These are phyloP conservation scores for Aspergillus ibericus DNA, from an alignment of 2,329 filamentous ascomycete genomes.

Conservation along the genomic window DNA sequence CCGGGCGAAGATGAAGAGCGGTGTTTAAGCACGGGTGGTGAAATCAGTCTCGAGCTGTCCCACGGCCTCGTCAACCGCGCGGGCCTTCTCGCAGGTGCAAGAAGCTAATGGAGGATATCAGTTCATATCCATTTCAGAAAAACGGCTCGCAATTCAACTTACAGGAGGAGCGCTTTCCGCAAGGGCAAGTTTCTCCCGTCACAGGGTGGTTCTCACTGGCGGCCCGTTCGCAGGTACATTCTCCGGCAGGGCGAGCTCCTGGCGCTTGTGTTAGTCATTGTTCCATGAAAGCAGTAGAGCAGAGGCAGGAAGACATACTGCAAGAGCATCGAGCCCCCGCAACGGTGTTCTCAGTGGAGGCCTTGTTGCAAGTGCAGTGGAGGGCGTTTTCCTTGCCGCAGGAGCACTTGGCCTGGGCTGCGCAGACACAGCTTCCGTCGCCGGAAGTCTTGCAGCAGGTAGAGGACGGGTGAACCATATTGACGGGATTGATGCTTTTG, in stretches of 20 bases:
- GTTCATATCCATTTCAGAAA: not conserved
- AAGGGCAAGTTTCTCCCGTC: slow-evolving; percentile 67
- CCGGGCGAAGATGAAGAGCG: not conserved
- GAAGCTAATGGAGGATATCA: slow-evolving; percentile 49
- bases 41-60: slow-evolving; percentile 75
- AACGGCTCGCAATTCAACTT: slow-evolving; percentile 36
- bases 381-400: slow-evolving; percentile 87
- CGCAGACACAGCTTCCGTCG: slow-evolving; percentile 57
- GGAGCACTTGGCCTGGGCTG: slow-evolving; percentile 68
- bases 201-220: slow-evolving; percentile 66
- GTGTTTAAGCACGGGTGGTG: slow-evolving; percentile 60
- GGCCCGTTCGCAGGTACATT: slow-evolving; percentile 78
- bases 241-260: slow-evolving; percentile 71
- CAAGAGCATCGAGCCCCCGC: slow-evolving; percentile 78
- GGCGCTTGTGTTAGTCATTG: slow-evolving; percentile 7
- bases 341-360: slow-evolving; percentile 71
- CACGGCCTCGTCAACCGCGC: slow-evolving; percentile 62
- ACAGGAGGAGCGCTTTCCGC: slow-evolving; percentile 73
- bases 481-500: slow-evolving; percentile 16
- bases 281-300: not conserved
- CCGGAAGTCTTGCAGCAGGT: slow-evolving; percentile 62
- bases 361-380: slow-evolving; percentile 80
- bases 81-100: slow-evolving; percentile 80
- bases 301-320: slow-evolving; percentile 50
- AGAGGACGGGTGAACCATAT: slow-evolving; percentile 48